A percentile compares a stretch with the other conserved stretches of the same genome.
Evolutionary conservation across 805 yeast genomes (phyloP).

Genomic region (Saccharomycopsis sp.): DNA sequence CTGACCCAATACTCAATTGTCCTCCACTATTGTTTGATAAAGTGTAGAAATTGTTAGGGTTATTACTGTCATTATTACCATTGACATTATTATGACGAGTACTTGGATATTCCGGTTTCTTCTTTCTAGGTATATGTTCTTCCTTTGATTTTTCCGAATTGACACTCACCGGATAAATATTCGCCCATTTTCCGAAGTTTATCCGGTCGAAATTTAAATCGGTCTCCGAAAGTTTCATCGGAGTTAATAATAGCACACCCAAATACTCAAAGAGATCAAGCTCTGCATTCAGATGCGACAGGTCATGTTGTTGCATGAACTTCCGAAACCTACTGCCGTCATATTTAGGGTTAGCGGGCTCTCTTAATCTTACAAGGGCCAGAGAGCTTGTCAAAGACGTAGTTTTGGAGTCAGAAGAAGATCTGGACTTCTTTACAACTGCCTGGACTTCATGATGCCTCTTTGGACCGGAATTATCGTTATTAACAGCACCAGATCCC

Average conservation of each 20-base stretch:
- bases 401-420: background rate
- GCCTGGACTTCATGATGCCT: background rate
- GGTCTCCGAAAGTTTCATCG: slow-evolving; percentile 51
- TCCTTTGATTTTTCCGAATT: background rate
- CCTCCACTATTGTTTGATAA: background rate
- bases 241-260: slow-evolving; percentile 66
- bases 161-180: slow-evolving; percentile 64
- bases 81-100: background rate
- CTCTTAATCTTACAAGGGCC: background rate
- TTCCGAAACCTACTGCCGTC: background rate
- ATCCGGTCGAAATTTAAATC: slow-evolving; percentile 39
- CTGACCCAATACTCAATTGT: background rate
- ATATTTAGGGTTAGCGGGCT: background rate
- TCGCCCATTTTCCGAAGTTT: slow-evolving; percentile 84
- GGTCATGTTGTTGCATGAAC: background rate
- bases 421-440: background rate
- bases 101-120: background rate
- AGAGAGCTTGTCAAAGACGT: slow-evolving; percentile 18
- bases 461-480: background rate
- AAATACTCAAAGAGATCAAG: slow-evolving; percentile 2
- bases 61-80: background rate
- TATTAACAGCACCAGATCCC: background rate
- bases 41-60: background rate
- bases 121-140: background rate
- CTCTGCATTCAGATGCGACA: background rate